phyloP scores from a whole-genome alignment of 306 rosid species.

The Heteromeles arbutifolia region DNA sequence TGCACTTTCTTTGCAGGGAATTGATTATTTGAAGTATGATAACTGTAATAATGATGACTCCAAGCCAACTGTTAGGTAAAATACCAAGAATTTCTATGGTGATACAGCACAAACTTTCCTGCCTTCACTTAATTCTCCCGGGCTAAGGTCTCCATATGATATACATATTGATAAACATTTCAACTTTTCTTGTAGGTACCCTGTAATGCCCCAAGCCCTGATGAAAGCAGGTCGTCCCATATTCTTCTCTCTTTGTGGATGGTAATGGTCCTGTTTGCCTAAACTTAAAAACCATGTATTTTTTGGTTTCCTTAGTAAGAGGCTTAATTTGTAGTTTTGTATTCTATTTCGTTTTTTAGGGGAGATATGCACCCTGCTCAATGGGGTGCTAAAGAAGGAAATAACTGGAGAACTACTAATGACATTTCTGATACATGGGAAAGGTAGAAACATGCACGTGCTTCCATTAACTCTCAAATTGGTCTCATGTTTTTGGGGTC shows the following conservation, averaged over 20 bases:
- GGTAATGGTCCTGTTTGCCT: constrained; percentile 34
- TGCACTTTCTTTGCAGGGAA: constrained; percentile 49
- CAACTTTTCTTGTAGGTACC: constrained; percentile 46
- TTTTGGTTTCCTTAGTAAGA: not conserved
- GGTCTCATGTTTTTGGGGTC: not conserved
- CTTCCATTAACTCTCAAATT: not conserved
- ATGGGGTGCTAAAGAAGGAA: constrained; percentile 83
- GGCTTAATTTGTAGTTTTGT: not conserved
- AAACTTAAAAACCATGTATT: not conserved
- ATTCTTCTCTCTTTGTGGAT: constrained; percentile 89
- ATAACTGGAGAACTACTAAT: constrained; percentile 93
- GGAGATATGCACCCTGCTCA: constrained; percentile 95
- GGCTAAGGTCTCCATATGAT: not conserved
- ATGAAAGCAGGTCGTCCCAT: constrained; percentile 80
- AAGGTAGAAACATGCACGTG: constrained; percentile 36
- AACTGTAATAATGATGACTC: constrained; percentile 66
- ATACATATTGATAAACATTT: not conserved
- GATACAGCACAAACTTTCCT: not conserved
- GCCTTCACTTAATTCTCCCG: not conserved
- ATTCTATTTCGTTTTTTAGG: constrained; percentile 27
- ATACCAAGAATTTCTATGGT: not conserved
- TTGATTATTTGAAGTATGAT: constrained; percentile 97
- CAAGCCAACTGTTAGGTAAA: constrained; percentile 73
- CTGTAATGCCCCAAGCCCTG: constrained; percentile 82
- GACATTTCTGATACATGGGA: constrained; percentile 85